Evolutionary conservation across 768 basidiomycete genomes (phyloP), one percentile per base, ranked within the genome.

Genomic region (Termitomyces sp.): DNA sequence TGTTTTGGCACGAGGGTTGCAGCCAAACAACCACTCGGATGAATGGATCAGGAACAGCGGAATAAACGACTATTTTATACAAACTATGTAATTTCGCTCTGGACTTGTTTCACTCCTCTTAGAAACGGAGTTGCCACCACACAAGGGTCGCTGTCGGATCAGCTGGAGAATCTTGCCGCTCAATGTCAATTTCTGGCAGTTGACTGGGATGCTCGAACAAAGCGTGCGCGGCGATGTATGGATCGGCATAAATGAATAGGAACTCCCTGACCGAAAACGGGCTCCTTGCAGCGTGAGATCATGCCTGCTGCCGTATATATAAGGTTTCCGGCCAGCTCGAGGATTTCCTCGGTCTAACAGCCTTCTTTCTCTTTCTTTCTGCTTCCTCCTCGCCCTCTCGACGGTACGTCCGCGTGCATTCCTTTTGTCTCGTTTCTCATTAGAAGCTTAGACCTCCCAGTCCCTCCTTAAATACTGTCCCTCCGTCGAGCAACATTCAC

Each of bases 331-430:
- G 59, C 17, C 25, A 59, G 56, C 20, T 49, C 14, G 36, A 56
- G 49, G 34, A 65, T 57, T 56, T 32, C 65, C 67, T 68, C 67
- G 67, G 67, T 60, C 36, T 34, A 57, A 15, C 52, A 56, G 57
- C 63, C 60, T 68, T 63, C 62, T 60, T 61, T 61, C 50, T 66
- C 61, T 66, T 53, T 53, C 58, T 63, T 66, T 61, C 64, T 66
- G 59, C 66, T 65, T 49, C 62, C 64, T 62, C 65, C 64, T 67
- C 56, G 67, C 70, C 67, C 51, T 51, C 71, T 69, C 61, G 59
- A 63, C 60, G 57, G 72, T 72, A 66, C 56, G 68, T 70, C 73
- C 71, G 68, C 72, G 72, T 74, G 71, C 65, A 68, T 71, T 69
- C 67, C 64, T 69, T 68, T 66, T 65, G 68, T 68, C 67, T 64